These are phyloP conservation scores for Wickerhamiella azyma DNA, from an alignment of 805 yeast species.

Conservation along the genomic window DNA sequence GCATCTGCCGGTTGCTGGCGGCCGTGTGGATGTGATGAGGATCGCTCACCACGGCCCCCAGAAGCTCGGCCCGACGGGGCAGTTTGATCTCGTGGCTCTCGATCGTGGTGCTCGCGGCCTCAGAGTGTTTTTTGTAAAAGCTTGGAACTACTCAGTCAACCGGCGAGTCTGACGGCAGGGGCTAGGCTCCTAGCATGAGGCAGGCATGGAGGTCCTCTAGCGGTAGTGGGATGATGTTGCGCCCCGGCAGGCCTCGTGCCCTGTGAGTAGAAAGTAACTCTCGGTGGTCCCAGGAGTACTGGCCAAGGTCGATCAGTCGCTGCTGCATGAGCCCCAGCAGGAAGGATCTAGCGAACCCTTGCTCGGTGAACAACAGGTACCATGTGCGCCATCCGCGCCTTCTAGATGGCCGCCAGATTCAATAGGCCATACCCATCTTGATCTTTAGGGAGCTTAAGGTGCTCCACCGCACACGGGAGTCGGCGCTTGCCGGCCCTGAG, in stretches of 20 bases:
- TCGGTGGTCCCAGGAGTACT: neutral
- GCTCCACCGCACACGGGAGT: neutral
- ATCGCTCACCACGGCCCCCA: no score
- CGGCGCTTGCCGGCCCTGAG: neutral
- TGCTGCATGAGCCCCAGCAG: constrained; percentile 1
- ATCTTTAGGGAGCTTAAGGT: neutral
- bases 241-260: neutral
- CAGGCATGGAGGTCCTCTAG: neutral
- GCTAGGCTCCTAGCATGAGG: neutral
- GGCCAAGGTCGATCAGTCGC: neutral
- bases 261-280: neutral
- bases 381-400: neutral
- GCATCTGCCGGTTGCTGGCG: no score
- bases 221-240: neutral
- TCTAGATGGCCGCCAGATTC: neutral
- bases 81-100: neutral
- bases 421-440: neutral
- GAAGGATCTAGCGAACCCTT: neutral
- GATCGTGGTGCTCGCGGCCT: neutral
- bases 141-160: neutral
- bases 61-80: no score
- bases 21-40: no score
- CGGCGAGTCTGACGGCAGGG: neutral
- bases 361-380: neutral
- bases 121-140: neutral